phyloP scores from a whole-genome alignment of 2,329 filamentous ascomycete genomes.

The Zasmidium cellare region DNA sequence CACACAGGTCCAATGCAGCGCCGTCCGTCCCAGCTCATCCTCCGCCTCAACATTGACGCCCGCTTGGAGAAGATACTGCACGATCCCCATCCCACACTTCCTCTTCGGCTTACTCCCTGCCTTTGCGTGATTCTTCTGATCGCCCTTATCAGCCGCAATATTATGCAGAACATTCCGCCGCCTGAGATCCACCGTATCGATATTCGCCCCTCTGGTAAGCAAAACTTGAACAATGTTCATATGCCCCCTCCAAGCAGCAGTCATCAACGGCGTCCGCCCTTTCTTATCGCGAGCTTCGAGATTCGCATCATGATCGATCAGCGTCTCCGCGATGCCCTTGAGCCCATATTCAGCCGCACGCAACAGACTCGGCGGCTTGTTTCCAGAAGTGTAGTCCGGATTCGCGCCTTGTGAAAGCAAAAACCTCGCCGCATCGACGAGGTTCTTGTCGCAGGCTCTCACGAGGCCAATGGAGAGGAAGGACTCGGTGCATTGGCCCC shows the following conservation, averaged over 20 bases:
- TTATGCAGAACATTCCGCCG: slow-evolving; percentile 40
- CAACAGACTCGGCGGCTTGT: slow-evolving; percentile 21
- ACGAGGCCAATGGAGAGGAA: slow-evolving; percentile 43
- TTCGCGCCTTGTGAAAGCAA: slow-evolving; percentile 42
- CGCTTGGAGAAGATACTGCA: slow-evolving; percentile 24
- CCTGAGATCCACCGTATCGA: slow-evolving; percentile 24
- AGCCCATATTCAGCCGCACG: slow-evolving; percentile 24
- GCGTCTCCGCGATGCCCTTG: slow-evolving; percentile 13
- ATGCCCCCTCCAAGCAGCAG: slow-evolving; percentile 45
- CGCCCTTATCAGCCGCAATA: slow-evolving; percentile 42
- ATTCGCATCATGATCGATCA: slow-evolving; percentile 22
- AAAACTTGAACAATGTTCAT: slow-evolving; percentile 40
- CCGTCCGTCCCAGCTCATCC: slow-evolving; percentile 24
- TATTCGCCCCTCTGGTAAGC: slow-evolving; percentile 30
- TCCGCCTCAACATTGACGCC: slow-evolving; percentile 24
- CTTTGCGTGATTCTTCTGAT: slow-evolving; percentile 9
- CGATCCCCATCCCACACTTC: slow-evolving; percentile 21
- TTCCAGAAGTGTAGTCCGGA: slow-evolving; percentile 31
- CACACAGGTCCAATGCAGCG: slow-evolving; percentile 29
- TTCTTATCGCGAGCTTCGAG: slow-evolving; percentile 43
- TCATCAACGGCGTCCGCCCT: slow-evolving; percentile 45
- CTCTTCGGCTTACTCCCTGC: slow-evolving; percentile 13
- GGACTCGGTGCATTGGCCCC: slow-evolving; percentile 38
- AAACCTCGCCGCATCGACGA: slow-evolving; percentile 26
- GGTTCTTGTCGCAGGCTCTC: slow-evolving; percentile 42